Evolutionary conservation across 2,329 filamentous ascomycete species (phyloP).

Genomic region (Grosmannia clavigera): DNA sequence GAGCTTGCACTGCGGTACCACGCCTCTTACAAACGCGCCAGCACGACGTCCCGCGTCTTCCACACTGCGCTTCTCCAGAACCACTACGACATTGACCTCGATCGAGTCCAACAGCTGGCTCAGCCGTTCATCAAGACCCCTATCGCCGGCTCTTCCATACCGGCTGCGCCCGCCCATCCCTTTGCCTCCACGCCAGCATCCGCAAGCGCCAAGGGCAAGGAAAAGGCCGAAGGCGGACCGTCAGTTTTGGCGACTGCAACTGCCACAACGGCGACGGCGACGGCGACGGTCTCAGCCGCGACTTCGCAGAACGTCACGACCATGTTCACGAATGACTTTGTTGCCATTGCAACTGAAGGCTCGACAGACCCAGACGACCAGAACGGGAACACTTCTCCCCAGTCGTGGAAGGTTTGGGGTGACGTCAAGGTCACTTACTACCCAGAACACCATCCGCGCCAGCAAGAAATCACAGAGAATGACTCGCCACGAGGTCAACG

Average conservation of each 20-base stretch:
- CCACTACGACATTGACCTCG: conserved; percentile 70
- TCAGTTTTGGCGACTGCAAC: neutral
- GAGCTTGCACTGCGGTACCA: conserved; percentile 88
- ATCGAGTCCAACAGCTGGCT: conserved; percentile 74
- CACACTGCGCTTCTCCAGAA: conserved; percentile 65
- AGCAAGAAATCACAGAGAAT: conserved; percentile 13
- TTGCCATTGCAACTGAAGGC: conserved; percentile 50
- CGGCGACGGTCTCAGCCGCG: neutral
- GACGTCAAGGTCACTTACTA: conserved; percentile 76
- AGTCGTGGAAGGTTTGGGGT: conserved; percentile 64
- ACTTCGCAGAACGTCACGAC: conserved; percentile 32
- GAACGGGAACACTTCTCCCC: neutral
- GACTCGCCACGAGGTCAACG: neutral
- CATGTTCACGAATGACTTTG: conserved; percentile 74
- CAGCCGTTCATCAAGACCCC: conserved; percentile 68
- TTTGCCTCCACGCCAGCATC: conserved; percentile 1
- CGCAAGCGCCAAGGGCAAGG: conserved; percentile 54
- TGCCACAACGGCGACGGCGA: neutral
- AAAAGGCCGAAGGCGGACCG: conserved; percentile 39
- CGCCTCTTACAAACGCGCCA: conserved; percentile 67
- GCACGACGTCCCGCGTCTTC: conserved; percentile 51
- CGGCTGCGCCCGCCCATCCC: neutral
- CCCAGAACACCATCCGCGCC: conserved; percentile 23
- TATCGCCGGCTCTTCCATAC: conserved; percentile 30
- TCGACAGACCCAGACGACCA: conserved; percentile 31